These are phyloP conservation scores for Vigna angularis DNA, from an alignment of 306 rosid genomes.

Conservation along the genomic window DNA sequence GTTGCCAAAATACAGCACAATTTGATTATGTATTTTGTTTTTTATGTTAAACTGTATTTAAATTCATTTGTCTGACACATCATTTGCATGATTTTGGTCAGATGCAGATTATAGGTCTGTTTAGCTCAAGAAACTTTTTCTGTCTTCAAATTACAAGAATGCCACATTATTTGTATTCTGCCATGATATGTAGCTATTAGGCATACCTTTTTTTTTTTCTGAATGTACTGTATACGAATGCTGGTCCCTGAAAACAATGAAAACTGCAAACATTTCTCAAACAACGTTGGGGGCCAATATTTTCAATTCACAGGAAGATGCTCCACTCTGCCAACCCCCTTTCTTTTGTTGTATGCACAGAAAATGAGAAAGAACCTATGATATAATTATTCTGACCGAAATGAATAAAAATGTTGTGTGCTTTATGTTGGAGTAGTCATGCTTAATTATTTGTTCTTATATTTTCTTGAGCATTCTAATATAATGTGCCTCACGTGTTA, in stretches of 20 bases:
- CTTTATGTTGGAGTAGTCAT: conserved; percentile 13
- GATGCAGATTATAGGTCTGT: background rate
- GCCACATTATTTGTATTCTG: background rate
- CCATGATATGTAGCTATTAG: background rate
- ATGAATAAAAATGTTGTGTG: background rate
- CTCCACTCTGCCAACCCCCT: background rate
- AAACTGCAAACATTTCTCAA: background rate
- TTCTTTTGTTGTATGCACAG: background rate
- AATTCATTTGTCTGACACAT: background rate
- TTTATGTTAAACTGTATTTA: background rate
- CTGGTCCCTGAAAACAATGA: background rate
- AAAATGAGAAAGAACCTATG: background rate
- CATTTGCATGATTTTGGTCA: background rate
- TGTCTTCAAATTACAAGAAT: background rate
- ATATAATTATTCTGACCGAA: background rate
- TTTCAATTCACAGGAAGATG: background rate
- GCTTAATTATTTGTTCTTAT: conserved; percentile 19
- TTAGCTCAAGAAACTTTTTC: background rate
- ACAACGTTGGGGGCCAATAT: background rate
- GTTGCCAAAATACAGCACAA: conserved; percentile 12
- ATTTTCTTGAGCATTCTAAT: conserved; percentile 11
- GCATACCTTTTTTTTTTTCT: background rate
- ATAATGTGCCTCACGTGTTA: background rate
- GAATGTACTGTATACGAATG: background rate
- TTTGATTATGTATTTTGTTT: conserved; percentile 2